These are phyloP conservation scores for Phytophthora cryptogea DNA, from an alignment of 352 stramenopile genomes.

Conservation along the genomic window DNA sequence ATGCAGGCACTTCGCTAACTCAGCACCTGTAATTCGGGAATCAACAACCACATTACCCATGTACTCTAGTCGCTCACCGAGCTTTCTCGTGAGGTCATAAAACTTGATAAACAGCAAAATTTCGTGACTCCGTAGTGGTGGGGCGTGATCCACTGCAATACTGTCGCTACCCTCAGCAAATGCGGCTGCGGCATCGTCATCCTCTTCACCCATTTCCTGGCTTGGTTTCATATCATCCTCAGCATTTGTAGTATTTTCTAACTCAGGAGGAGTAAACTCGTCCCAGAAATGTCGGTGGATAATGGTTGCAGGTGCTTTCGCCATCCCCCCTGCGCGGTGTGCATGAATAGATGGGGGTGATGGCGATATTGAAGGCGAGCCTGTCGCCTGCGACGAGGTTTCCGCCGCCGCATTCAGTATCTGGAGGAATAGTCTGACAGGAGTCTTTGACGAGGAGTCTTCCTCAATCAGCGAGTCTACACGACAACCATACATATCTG, in stretches of 20 bases:
- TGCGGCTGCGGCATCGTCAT: conserved; percentile 20
- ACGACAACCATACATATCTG: conserved; percentile 43
- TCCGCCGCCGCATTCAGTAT: conserved; percentile 42
- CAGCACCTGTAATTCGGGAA: conserved; percentile 55
- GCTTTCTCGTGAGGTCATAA: conserved; percentile 67
- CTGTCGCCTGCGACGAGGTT: conserved; percentile 4
- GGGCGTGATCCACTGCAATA: conserved; percentile 12
- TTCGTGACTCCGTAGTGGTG: conserved; percentile 40
- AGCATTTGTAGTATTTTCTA: conserved; percentile 24
- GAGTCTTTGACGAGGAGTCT: conserved; percentile 64
- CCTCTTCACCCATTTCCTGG: conserved; percentile 21
- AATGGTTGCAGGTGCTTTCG: conserved; percentile 5
- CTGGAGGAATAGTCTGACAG: conserved; percentile 78
- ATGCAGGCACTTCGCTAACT: conserved; percentile 55
- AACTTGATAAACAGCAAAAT: conserved; percentile 88
- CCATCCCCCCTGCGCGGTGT: conserved; percentile 1
- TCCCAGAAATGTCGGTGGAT: conserved; percentile 65
- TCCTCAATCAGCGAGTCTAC: conserved; percentile 77
- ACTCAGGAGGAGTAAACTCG: conserved; percentile 57
- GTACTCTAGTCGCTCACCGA: conserved; percentile 76
- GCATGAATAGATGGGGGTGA: conserved; percentile 28
- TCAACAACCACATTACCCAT: conserved; percentile 81
- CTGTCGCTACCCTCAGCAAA: conserved; percentile 16
- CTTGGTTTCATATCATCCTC: conserved; percentile 20
- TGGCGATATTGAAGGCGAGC: conserved; percentile 10